Evolutionary conservation across 2,329 filamentous ascomycete genomes (phyloP).

Genomic region (Cercospora sp.): DNA sequence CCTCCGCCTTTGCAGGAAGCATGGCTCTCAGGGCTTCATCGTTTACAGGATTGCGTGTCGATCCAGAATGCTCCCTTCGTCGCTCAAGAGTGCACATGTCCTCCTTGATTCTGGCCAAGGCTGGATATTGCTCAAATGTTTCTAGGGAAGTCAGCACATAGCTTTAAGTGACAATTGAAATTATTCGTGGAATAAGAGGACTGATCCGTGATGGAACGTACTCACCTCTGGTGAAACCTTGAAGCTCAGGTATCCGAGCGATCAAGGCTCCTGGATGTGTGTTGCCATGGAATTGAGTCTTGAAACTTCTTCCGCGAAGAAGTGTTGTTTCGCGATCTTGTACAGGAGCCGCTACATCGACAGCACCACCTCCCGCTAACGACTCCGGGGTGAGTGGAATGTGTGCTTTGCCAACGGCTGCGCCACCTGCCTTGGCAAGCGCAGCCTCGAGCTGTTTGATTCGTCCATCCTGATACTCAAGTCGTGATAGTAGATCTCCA

Average conservation of each 20-base stretch:
- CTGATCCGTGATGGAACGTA: background rate
- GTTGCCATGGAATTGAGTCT: conserved; percentile 48
- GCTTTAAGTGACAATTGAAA: background rate
- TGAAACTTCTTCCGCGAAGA: conserved; percentile 47
- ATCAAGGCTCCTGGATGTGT: conserved; percentile 42
- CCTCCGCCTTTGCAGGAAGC: conserved; percentile 40
- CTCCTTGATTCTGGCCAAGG: conserved; percentile 30
- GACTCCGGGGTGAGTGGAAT: conserved; percentile 34
- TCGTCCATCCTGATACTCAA: conserved; percentile 31
- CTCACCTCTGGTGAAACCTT: conserved; percentile 29
- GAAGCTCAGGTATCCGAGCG: conserved; percentile 34
- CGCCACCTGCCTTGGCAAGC: conserved; percentile 23
- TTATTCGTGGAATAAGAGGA: background rate
- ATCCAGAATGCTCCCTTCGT: conserved; percentile 28
- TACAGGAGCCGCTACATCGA: conserved; percentile 22
- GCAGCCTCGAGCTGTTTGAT: conserved; percentile 36
- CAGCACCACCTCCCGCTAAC: conserved; percentile 12
- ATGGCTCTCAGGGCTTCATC: conserved; percentile 41
- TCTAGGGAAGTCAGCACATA: conserved; percentile 18
- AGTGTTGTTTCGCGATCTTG: conserved; percentile 43
- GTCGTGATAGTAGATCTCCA: conserved; percentile 31
- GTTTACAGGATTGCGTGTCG: conserved; percentile 24
- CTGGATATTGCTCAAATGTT: conserved; percentile 40
- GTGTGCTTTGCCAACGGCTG: conserved; percentile 19
- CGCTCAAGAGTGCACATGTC: conserved; percentile 33